These are phyloP conservation scores for Phalaenopsis equestris DNA, from an alignment of 106 monocot genomes.

Conservation along the genomic window DNA sequence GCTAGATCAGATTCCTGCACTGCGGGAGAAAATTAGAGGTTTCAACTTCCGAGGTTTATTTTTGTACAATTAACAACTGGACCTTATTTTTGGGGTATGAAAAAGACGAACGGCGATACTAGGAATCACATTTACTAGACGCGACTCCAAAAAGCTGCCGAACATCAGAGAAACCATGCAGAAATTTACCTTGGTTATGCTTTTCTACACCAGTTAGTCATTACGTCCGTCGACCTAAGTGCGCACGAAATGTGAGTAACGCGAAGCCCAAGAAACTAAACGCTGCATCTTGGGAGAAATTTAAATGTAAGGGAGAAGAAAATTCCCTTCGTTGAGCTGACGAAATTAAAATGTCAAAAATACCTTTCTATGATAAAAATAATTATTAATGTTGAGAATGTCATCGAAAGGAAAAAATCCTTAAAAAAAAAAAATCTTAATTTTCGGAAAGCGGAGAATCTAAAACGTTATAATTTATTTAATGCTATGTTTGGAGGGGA, in stretches of 20 bases:
- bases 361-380: too few species aligned
- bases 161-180: neutral
- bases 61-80: neutral
- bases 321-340: too few species aligned
- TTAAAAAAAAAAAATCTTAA: neutral
- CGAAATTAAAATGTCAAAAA: too few species aligned
- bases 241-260: neutral
- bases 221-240: too few species aligned
- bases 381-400: too few species aligned
- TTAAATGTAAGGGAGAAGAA: too few species aligned
- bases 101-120: neutral
- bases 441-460: neutral
- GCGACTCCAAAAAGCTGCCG: neutral
- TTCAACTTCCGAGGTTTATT: neutral
- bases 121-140: neutral
- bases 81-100: neutral
- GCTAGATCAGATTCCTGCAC: neutral
- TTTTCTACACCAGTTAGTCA: neutral
- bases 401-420: too few species aligned
- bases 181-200: neutral
- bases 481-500: neutral
- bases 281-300: neutral
- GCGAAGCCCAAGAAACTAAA: neutral
- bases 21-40: neutral
- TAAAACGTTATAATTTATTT: neutral